Percentiles rank a stretch among this genome's conserved stretches.
Conservation (phyloP, 106 monocot species). For the Allium sativum region DNA sequence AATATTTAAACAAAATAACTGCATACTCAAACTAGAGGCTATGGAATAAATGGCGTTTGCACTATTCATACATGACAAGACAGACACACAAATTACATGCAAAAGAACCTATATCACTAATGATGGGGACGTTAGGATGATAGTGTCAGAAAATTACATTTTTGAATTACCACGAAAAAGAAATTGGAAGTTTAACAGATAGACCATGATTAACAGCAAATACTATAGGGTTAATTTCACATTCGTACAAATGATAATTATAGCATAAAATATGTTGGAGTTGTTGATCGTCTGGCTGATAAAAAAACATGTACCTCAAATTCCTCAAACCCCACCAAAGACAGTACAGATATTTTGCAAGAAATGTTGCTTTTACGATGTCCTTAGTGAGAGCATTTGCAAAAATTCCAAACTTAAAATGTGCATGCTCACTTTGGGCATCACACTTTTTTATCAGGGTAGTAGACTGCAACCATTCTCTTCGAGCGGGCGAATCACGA, state of each 20-base stretch:
- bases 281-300: not conserved
- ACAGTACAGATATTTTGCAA: conserved; percentile 79
- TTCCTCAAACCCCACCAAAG: conserved; percentile 98
- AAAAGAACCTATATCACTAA: too few species aligned
- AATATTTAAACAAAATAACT: too few species aligned
- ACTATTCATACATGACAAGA: too few species aligned
- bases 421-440: conserved; percentile 6
- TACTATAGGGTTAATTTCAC: too few species aligned
- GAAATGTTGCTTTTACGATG: conserved; percentile 36
- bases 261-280: not conserved
- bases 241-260: not conserved
- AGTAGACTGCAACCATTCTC: conserved; percentile 40
- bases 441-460: conserved; percentile 33
- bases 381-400: conserved; percentile 51
- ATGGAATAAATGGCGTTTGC: too few species aligned
- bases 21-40: too few species aligned
- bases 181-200: too few species aligned
- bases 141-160: too few species aligned
- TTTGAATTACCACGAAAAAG: too few species aligned
- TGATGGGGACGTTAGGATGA: too few species aligned
- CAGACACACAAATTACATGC: too few species aligned
- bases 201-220: too few species aligned
- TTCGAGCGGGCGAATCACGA: conserved; percentile 26
- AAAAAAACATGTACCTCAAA: conserved; percentile 42
- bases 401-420: conserved; percentile 75